Evolutionary conservation across 495 filamentous ascomycete genomes (phyloP), one percentile per base, ranked within the genome.

Genomic region (Penicillium herquei): DNA sequence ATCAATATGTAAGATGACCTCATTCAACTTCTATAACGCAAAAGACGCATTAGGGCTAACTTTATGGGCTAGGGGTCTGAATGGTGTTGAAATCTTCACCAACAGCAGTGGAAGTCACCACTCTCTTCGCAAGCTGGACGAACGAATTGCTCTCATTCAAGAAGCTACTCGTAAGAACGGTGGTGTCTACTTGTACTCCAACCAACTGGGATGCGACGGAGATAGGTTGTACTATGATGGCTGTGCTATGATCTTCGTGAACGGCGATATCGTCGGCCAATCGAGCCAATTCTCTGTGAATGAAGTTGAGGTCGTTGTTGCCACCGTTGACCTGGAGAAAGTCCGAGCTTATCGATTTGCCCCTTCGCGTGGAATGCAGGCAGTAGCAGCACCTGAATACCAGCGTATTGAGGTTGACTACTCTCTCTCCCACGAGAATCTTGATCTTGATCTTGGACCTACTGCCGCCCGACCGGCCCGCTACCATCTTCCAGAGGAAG

Each of bases 281-380:
- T 83, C 80, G 34, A 79, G 80, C 3, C 88, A 90, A 64, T 93
- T 92, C 70, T 82, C 76, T 13, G 70, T 95, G 9, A 80, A 84
- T 18, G 90, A 92, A 52, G 87, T 92, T 18, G 90, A 93, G 61
- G 88, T 94, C 11, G 70, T 89, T 31, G 87, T 84, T 3, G 90
- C 90, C 3, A 90, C 87, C 1, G 77, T 91, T 3, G 90, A 93
- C 57, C 75, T 95, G 1, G 88, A 92, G 58, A 84, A 88, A 54
- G 87, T 93, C 3, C 56, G 72, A 16, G 58, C 65, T n/a, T 70
- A 71, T 46, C 59, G 71, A 13, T 61, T 47, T 39, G 59, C 56
- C 8, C 55, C 61, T 16, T 66, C 65, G 7, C 63, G 71, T 30
- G 59, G 56, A 21, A 54, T 74, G 53, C 71, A 74, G 44, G 71